Base-by-base conservation (phyloP, 352 stramenopile genomes). In the Lagenidium giganteum region DNA sequence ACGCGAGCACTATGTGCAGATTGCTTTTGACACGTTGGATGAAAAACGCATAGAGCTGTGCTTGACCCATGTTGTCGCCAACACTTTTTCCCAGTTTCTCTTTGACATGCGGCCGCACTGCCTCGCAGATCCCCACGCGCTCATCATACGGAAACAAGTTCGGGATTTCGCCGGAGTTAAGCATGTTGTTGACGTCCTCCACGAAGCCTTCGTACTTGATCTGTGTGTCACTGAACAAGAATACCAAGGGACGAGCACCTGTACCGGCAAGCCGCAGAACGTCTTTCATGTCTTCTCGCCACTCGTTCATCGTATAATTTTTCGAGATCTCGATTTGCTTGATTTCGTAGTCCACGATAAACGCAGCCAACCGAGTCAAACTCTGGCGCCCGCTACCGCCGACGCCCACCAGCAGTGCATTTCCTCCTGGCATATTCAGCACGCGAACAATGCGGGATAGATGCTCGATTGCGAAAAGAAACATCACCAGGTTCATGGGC, bases 161-260 rank as follows among this genome's bases (percentile, higher is more conserved):
- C 1, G 93, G 93, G 21, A 98, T 96, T 54, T 98, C 93, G 18
- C 93, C 93, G 1, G 81, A 87, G 61, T 97, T 98, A 18, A 98
- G 66, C 75, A 98, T 97, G 64, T 97, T 97, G 66, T 97, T 98
- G 50, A 98, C 96, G 48, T 98, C 93, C 50, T 98, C 91, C 21
- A 97, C 85, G 47, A 98, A 97, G n/a, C 77, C 78, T 31, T 98
- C 92, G 58, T 95, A 94, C 57, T 97, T 96, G 63, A 98, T 97
- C 52, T 98, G 93, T 3, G 93, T 96, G 51, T 98, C 93, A 34
- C 78, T 96, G 48, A 98, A 98, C 9, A 98, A 54, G 50, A 98
- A 98, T 3, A 96, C 87, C 21, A 98, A 65, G 9, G 91, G 85
- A 4, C 76, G 64, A 5, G 67, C 61, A 20, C 93, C 93, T 1